Base-by-base conservation (phyloP, 2,329 filamentous ascomycete species). In the Metarhizium rileyi region DNA sequence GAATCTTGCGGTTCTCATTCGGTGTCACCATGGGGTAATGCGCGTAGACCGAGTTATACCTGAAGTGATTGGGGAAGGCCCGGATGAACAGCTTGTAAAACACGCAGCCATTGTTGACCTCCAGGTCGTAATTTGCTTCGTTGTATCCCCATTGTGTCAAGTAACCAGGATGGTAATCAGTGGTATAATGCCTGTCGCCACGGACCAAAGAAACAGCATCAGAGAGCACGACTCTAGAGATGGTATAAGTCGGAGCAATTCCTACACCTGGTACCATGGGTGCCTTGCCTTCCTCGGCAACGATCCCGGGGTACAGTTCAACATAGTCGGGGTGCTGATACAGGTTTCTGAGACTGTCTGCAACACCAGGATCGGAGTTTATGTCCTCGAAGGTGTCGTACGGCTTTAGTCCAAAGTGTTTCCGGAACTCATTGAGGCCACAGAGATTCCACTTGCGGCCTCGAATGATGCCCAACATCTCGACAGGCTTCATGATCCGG, bases 71-170 rank as follows among this genome's bases (percentile, higher is more conserved):
- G 1, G 88, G 89, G 72, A 94, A 89, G 0, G 87, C 86, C 5
- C 84, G 78, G 33, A 87, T 72, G 62, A 90, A 84, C 33, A 94
- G 75, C 71, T 93, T 94, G 73, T 90, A 90, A 66, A 91, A 87
- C 12, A 90, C 80, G 57, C 85, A 89, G 44, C 89, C 88, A 61
- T 93, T 83, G 66, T 93, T 86, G 55, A 91, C 68, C 51, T 77
- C 80, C 22, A 83, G 68, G 57, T 94, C 86, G 50, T 84, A 87
- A 20, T 86, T 75, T 3, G 79, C 84, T 61, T 89, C 84, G 49
- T 81, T 80, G 69, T 80, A 91, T 20, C 88, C 88, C 87, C 87
- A 95, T 67, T 88, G 90, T 1, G 88, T 94, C 44, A 94, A 67
- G 57, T 82, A 80, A 8, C 80, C 77, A 0, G 87, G 79, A 56